Conservation (phyloP, 176 grass and related monocot genomes). For the Musa schizocarpa region DNA sequence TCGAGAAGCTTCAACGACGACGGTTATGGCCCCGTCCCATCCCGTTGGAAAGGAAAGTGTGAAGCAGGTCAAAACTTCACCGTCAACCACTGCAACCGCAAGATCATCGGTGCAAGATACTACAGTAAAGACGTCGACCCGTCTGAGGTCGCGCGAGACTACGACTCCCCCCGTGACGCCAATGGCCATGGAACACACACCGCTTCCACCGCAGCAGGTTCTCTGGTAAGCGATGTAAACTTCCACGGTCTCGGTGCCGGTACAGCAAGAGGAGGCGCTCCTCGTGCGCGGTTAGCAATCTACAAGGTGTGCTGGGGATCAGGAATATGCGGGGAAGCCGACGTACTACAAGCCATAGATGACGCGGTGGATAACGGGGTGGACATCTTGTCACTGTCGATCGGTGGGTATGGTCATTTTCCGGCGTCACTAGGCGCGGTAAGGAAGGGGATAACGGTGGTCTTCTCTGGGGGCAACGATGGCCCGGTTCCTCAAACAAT, state of each 20-base stretch:
- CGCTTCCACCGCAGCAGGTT: slow-evolving; percentile 55
- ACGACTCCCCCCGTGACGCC: slow-evolving; percentile 28
- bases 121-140: no score
- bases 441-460: slow-evolving; percentile 53
- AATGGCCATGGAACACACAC: slow-evolving; percentile 66
- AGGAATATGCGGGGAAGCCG: slow-evolving; percentile 36
- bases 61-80: no score
- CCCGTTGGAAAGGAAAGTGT: no score
- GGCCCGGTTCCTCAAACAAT: slow-evolving; percentile 34
- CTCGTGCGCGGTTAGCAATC: slow-evolving; percentile 45
- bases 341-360: slow-evolving; percentile 53
- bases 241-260: slow-evolving; percentile 39
- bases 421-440: slow-evolving; percentile 50
- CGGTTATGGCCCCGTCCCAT: no score
- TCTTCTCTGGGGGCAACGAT: slow-evolving; percentile 57
- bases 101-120: no score
- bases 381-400: slow-evolving; percentile 61
- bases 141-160: no score
- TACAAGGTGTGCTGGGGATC: slow-evolving; percentile 43
- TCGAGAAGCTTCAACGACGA: no score
- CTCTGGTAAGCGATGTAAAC: slow-evolving; percentile 39
- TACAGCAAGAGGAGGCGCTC: slow-evolving; percentile 45
- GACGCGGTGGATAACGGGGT: slow-evolving; percentile 63
- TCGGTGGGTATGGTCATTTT: slow-evolving; percentile 26
- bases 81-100: no score